Percentiles rank a stretch among this genome's conserved stretches.
Conservation (phyloP, 345 rosid genomes). For the Hibiscus tridactylites region DNA sequence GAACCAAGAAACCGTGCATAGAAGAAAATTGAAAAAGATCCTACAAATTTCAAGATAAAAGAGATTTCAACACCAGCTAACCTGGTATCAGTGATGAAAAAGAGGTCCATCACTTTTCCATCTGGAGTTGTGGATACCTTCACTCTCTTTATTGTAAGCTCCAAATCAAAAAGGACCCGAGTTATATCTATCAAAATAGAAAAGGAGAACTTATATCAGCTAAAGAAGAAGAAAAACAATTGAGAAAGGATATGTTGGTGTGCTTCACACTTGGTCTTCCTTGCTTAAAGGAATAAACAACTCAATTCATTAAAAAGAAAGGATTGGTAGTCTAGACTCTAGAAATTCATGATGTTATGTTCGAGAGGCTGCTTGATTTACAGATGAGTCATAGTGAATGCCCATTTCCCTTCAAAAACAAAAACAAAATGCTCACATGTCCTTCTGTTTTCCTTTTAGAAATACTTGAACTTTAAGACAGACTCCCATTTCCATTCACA, state of each 20-base stretch:
- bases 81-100: slow-evolving; percentile 65
- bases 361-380: too few species aligned
- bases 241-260: background rate
- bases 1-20: background rate
- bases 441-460: too few species aligned
- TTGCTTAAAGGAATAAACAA: background rate
- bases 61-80: slow-evolving; percentile 19
- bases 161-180: slow-evolving; percentile 54
- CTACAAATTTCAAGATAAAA: background rate
- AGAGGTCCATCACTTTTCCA: slow-evolving; percentile 65
- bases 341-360: too few species aligned
- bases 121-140: slow-evolving; percentile 66
- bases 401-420: too few species aligned
- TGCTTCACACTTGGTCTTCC: background rate
- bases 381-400: too few species aligned
- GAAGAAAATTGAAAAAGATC: background rate
- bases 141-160: slow-evolving; percentile 56
- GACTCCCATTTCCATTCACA: background rate
- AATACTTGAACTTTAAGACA: background rate
- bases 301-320: too few species aligned
- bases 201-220: background rate
- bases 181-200: slow-evolving; percentile 39
- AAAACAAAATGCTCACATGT: too few species aligned
- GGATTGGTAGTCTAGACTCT: too few species aligned
- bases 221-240: background rate